Percentiles rank a stretch among this genome's conserved stretches.
Evolutionary conservation across 441 rosid species (phyloP).

Genomic region (Flueggea neowawraea): DNA sequence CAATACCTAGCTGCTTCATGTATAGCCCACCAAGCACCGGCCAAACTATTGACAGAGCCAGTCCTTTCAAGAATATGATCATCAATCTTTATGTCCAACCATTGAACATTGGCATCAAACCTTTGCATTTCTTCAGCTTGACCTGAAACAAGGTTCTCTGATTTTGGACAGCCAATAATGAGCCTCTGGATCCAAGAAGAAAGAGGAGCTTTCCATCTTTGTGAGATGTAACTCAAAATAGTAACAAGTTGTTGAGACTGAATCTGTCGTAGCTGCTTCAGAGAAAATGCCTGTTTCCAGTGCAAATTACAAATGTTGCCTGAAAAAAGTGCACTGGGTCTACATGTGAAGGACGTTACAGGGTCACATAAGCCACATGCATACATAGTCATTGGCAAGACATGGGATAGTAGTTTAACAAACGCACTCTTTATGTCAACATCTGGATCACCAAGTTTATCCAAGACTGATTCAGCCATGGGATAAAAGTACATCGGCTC

Average conservation of each 20-base stretch:
- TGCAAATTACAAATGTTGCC: conserved; percentile 53
- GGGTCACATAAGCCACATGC: conserved; percentile 51
- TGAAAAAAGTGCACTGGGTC: conserved; percentile 43
- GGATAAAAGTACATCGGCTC: conserved; percentile 58
- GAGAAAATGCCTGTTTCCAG: conserved; percentile 94
- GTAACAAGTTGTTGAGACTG: conserved; percentile 95
- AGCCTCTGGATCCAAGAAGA: conserved; percentile 92
- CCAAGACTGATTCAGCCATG: conserved; percentile 65
- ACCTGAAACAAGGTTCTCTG: conserved; percentile 45
- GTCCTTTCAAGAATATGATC: conserved; percentile 71
- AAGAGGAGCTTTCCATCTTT: conserved; percentile 93
- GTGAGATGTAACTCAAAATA: conserved; percentile 92
- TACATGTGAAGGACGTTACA: conserved; percentile 38
- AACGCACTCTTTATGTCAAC: conserved; percentile 59
- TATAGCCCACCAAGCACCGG: conserved; percentile 99
- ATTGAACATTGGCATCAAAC: conserved; percentile 35
- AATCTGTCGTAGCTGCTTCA: conserved; percentile 78
- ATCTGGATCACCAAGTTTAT: conserved; percentile 91
- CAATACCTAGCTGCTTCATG: conserved; percentile 98
- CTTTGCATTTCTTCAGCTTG: conserved; percentile 63
- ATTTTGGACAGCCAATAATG: conserved; percentile 51
- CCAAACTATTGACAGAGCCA: conserved; percentile 77
- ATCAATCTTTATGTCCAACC: conserved; percentile 62
- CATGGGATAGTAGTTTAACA: conserved; percentile 68
- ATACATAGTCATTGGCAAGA: conserved; percentile 66